Conservation (phyloP, 192 early-diverging fungal species). For the Coemansia reversa region DNA sequence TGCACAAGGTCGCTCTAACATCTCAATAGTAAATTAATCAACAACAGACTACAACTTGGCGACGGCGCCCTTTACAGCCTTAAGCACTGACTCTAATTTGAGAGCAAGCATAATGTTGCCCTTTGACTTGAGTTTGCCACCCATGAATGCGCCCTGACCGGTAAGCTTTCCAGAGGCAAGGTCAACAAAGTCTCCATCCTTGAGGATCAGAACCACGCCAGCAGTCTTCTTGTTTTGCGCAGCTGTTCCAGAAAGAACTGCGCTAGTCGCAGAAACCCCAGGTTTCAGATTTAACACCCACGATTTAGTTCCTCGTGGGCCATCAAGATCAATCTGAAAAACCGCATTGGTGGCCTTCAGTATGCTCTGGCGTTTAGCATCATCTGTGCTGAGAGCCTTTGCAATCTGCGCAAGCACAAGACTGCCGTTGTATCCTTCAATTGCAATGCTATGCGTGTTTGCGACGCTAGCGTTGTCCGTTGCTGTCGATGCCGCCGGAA, state of each 20-base stretch:
- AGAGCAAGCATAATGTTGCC: constrained; percentile 74
- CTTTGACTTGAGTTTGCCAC: constrained; percentile 85
- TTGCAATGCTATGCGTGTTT: constrained; percentile 49
- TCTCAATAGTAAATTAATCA: neutral
- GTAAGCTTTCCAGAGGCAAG: constrained; percentile 83
- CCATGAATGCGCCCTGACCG: constrained; percentile 89
- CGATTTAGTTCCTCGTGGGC: constrained; percentile 62
- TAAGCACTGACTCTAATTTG: constrained; percentile 69
- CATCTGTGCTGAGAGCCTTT: constrained; percentile 57
- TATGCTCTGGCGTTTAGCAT: constrained; percentile 61
- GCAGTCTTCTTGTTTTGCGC: constrained; percentile 62
- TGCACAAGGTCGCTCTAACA: too few species aligned
- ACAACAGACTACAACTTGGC: constrained; percentile 61
- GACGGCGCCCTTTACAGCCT: constrained; percentile 54
- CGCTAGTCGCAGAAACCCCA: constrained; percentile 59
- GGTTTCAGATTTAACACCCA: constrained; percentile 90
- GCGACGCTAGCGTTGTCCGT: constrained; percentile 2
- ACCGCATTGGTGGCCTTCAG: constrained; percentile 80
- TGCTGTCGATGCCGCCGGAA: constrained; percentile 12
- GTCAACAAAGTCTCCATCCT: constrained; percentile 80
- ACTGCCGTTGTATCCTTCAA: constrained; percentile 74
- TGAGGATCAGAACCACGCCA: constrained; percentile 70
- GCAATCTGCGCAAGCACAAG: constrained; percentile 72
- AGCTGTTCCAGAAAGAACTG: constrained; percentile 58
- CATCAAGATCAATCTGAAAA: constrained; percentile 87